Evolutionary conservation across 2,329 filamentous ascomycete genomes (phyloP), one percentile per base, ranked within the genome.

Genomic region (Neofusicoccum parvum): DNA sequence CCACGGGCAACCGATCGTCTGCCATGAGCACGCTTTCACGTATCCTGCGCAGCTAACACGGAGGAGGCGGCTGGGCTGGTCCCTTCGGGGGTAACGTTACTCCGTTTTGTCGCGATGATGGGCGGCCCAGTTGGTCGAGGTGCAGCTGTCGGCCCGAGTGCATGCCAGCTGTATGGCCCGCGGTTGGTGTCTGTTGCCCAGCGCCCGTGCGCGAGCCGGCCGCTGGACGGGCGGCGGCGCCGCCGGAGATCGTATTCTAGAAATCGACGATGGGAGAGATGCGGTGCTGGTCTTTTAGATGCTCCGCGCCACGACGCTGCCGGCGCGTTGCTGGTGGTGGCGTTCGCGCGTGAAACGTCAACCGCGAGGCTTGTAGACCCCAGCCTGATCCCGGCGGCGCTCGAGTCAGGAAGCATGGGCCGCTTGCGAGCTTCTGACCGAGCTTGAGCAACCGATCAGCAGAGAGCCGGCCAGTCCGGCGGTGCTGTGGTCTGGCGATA

Each of bases 61-160:
- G 43, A 48, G 27, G 11, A 9, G 12, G 56, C 56, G 56, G 27
- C 56, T 37, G 54, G 15, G 56, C 41, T 20, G 43, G 43, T 36
- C 43, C 10, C n/a, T 34, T 37, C 23, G 41, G 56, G 56, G 56
- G 32, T 36, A 60, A 60, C 32, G 56, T 34, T 36, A 60, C 56
- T 60, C 43, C 17, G 56, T 60, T 60, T 46, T 45, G 56, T 49
- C n/a, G 56, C 45, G n/a, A 36, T 60, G 56, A 60, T 60, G 56
- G 32, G 56, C 56, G 56, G 43, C 56, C 56, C 32, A 60, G 56
- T 60, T 48, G 6, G 56, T 49, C 56, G 56, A 60, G 43, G 41
- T 60, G 56, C 56, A 60, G 56, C 43, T 60, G 53, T 48, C 56
- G 56, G 56, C 27, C 56, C 56, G 56, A 60, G 56, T 48, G 54